Evolutionary conservation across 2,329 filamentous ascomycete species (phyloP), one percentile per base, ranked within the genome.

Genomic region (Elsinoe arachidis): DNA sequence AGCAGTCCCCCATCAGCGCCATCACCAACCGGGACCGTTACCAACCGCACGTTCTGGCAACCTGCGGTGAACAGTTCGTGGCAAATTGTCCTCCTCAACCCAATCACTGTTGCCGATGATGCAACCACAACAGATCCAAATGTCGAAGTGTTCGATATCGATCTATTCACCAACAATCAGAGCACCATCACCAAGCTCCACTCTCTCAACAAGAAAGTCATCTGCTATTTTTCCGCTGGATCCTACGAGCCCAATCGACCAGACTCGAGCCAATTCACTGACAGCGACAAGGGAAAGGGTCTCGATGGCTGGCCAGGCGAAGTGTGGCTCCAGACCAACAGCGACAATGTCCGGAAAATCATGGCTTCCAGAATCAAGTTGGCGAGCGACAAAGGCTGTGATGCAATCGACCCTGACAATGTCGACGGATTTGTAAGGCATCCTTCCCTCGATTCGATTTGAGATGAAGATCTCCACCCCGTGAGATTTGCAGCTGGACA

Each of bases 171-270:
- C 58, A 80, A 79, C 55, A 69, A 72, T 10, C 70, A 73, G 14
- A 65, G 69, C 7, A 75, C 71, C 1, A 79, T 84, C 55, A 60
- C 68, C 3, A 66, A 68, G 7, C 72, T 84, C 11, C 78, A 83
- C 43, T 61, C 63, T 2, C 64, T 75, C 23, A 78, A 77, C 12
- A 80, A 80, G 65, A 82, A 80, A 61, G 80, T 87, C 54, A 83
- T 89, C 59, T 90, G 86, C 74, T 89, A 90, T 71, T 89, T 89
- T 72, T 85, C 82, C 56, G 85, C 84, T 0, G 86, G 86, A 1
- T 84, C 80, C 9, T 87, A 79, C 63, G 86, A 89, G 69, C 68
- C 82, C 55, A 81, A 78, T 73, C 77, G 85, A 2, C 69, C 75
- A 1, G 86, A 89, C 66, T 74, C 76, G 17, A 66, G 65, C 37